Conservation (phyloP, 176 grass and related monocot genomes). For the Olyra latifolia region DNA sequence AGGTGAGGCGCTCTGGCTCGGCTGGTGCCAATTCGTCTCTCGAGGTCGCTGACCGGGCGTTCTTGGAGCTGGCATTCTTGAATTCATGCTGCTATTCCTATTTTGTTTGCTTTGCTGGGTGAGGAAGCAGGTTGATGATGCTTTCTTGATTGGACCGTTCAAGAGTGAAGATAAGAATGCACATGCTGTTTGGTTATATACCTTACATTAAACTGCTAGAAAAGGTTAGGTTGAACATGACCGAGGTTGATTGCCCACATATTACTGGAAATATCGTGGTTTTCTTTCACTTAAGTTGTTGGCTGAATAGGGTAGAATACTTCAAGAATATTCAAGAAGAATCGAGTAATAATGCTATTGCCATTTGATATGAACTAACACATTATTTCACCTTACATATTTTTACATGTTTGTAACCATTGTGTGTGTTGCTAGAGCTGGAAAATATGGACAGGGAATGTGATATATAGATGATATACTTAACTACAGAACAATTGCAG, state of each 20-base stretch:
- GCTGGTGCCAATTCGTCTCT: not conserved
- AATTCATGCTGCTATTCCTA: not conserved
- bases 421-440: slow-evolving; percentile 26
- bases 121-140: not conserved
- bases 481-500: slow-evolving; percentile 84
- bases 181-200: not conserved
- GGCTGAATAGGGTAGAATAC: not conserved
- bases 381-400: not conserved
- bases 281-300: not conserved
- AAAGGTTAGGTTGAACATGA: not conserved
- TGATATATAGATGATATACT: slow-evolving; percentile 94
- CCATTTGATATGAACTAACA: not conserved
- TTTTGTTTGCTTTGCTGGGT: not conserved
- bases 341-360: not conserved
- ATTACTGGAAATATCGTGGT: not conserved
- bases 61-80: not conserved
- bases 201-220: not conserved
- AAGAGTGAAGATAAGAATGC: not conserved
- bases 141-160: not conserved
- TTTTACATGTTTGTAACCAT: not conserved
- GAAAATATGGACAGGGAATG: slow-evolving; percentile 90
- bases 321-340: not conserved
- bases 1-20: slow-evolving; percentile 22
- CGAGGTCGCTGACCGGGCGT: not conserved
- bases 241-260: not conserved